These are phyloP conservation scores for Pochonia chlamydosporia DNA, from an alignment of 2,329 filamentous ascomycete species.

Conservation along the genomic window DNA sequence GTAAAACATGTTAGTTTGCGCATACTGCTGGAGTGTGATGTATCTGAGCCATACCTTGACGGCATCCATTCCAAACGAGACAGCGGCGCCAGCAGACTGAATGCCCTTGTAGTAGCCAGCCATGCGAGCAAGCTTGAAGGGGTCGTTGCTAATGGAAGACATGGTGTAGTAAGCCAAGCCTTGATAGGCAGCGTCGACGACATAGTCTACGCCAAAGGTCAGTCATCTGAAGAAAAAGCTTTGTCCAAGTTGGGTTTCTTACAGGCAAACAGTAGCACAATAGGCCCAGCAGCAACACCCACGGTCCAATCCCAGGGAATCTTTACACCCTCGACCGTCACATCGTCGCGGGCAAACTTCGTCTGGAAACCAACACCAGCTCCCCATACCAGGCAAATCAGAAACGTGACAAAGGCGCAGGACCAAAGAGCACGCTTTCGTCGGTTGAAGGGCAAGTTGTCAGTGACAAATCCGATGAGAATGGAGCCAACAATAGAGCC, in stretches of 20 bases:
- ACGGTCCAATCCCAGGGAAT: conserved; percentile 21
- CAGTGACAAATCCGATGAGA: conserved; percentile 59
- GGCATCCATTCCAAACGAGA: conserved; percentile 28
- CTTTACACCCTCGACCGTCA: conserved; percentile 9
- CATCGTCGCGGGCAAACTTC: conserved; percentile 30
- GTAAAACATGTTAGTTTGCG: background rate
- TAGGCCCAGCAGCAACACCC: conserved; percentile 17
- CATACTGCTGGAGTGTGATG: background rate
- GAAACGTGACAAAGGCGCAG: conserved; percentile 48
- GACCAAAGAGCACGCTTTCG: conserved; percentile 55
- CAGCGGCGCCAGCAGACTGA: conserved; percentile 67
- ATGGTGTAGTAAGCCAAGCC: conserved; percentile 69
- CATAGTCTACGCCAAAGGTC: conserved; percentile 15
- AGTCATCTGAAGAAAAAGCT: conserved; percentile 5
- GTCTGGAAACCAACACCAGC: conserved; percentile 65
- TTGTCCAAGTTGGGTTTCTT: conserved; percentile 1
- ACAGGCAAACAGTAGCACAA: conserved; percentile 19
- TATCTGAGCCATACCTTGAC: conserved; percentile 18
- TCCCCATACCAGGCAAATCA: conserved; percentile 64
- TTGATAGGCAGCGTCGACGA: conserved; percentile 20
- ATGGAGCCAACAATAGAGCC: conserved; percentile 67
- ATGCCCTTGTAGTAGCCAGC: conserved; percentile 81
- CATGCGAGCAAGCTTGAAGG: conserved; percentile 67
- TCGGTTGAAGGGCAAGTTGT: conserved; percentile 49
- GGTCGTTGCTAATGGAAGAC: conserved; percentile 68